Conservation (phyloP, 306 rosid species). For the Corylus americana region DNA sequence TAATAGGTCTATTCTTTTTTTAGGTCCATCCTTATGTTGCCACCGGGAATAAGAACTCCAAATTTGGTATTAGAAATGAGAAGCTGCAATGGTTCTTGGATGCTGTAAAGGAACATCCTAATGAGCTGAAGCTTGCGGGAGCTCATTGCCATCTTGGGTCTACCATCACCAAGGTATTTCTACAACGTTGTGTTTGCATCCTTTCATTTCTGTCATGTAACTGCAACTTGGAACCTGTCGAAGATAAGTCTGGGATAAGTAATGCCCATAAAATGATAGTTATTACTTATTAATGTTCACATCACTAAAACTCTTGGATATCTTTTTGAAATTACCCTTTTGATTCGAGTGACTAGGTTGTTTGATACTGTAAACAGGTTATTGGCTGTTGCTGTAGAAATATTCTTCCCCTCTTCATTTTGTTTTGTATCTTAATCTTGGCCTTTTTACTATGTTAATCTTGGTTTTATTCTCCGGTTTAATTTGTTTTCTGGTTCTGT, state of each 20-base stretch:
- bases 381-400: neutral
- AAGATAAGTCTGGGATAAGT: conserved; percentile 9
- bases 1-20: conserved; percentile 12
- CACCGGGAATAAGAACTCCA: conserved; percentile 94
- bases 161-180: conserved; percentile 85
- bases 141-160: conserved; percentile 98
- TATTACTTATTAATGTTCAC: neutral
- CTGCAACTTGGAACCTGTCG: neutral
- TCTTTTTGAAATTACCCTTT: neutral
- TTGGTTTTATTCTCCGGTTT: neutral
- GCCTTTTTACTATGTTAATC: neutral
- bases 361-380: neutral
- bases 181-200: neutral
- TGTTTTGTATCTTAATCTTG: neutral
- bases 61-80: conserved; percentile 94
- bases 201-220: neutral
- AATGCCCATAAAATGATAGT: neutral
- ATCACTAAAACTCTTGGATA: neutral
- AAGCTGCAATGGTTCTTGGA: conserved; percentile 96
- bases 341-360: neutral
- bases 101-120: conserved; percentile 72
- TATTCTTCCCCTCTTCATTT: neutral
- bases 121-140: conserved; percentile 89
- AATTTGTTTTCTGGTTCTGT: neutral
- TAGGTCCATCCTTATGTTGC: conserved; percentile 97